phyloP scores from a whole-genome alignment of 352 stramenopile genomes.

The Peronospora farinosa region DNA sequence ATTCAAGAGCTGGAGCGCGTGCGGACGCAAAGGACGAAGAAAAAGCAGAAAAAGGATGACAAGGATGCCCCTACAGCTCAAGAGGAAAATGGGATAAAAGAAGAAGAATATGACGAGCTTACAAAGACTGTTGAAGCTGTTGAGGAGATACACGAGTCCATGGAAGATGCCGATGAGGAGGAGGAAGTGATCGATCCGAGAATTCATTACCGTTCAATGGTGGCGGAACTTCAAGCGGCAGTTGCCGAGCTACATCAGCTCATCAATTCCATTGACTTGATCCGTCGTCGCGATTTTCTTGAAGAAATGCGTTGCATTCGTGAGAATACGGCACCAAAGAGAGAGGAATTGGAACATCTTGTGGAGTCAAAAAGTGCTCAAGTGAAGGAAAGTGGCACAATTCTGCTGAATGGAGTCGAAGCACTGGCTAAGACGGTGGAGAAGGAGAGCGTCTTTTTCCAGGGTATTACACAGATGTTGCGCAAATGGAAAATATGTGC shows the following conservation, averaged over 20 bases:
- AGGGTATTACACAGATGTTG: slow-evolving; percentile 69
- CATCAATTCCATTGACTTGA: slow-evolving; percentile 85
- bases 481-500: slow-evolving; percentile 84
- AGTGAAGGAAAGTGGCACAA: slow-evolving; percentile 68
- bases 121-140: slow-evolving; percentile 22
- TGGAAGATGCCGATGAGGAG: slow-evolving; percentile 28
- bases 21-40: slow-evolving; percentile 54
- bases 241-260: slow-evolving; percentile 78
- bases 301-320: slow-evolving; percentile 84
- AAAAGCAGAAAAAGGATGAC: slow-evolving; percentile 32
- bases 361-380: slow-evolving; percentile 71
- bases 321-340: slow-evolving; percentile 77
- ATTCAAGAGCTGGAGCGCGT: slow-evolving; percentile 75
- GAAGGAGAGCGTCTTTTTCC: slow-evolving; percentile 83
- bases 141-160: slow-evolving; percentile 18
- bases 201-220: slow-evolving; percentile 82
- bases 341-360: slow-evolving; percentile 73
- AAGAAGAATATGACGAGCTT: slow-evolving; percentile 28
- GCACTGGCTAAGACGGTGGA: slow-evolving; percentile 59
- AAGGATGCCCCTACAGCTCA: slow-evolving; percentile 8
- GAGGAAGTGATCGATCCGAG: slow-evolving; percentile 82
- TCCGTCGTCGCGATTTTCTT: slow-evolving; percentile 68
- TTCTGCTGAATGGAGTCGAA: slow-evolving; percentile 67
- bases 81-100: slow-evolving; percentile 22
- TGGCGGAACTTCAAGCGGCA: slow-evolving; percentile 69